A percentile compares a stretch with the other conserved stretches of the same genome.
These are phyloP conservation scores for Dioszegia crocea DNA, from an alignment of 768 basidiomycete genomes.

Conservation along the genomic window DNA sequence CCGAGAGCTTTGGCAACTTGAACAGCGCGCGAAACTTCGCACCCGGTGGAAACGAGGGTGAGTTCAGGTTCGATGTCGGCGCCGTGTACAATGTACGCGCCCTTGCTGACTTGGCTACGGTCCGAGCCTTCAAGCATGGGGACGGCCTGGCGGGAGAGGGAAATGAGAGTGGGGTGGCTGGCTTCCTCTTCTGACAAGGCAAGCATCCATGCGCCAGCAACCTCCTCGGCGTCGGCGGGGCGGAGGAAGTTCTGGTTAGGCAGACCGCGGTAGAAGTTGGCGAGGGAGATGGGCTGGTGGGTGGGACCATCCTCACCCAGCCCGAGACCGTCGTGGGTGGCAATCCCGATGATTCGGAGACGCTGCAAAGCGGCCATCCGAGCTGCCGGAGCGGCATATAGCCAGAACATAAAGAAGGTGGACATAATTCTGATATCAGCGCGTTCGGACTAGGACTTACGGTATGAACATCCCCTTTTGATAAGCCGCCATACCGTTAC, in stretches of 20 bases:
- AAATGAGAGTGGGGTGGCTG: constrained; percentile 32
- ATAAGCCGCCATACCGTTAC: constrained; percentile 46
- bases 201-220: constrained; percentile 38
- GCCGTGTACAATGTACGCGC: constrained; percentile 40
- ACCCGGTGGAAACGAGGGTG: constrained; percentile 43
- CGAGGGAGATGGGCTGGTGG: constrained; percentile 44
- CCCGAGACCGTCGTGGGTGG: constrained; percentile 48
- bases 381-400: constrained; percentile 47
- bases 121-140: constrained; percentile 40
- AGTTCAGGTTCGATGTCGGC: constrained; percentile 27
- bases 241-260: constrained; percentile 46
- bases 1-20: constrained; percentile 35
- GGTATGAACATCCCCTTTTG: constrained; percentile 49
- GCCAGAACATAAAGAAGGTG: constrained; percentile 50
- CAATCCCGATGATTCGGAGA: constrained; percentile 48
- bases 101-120: constrained; percentile 30
- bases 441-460: constrained; percentile 18
- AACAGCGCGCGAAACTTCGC: constrained; percentile 42
- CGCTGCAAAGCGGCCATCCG: constrained; percentile 46
- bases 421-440: constrained; percentile 29
- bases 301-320: constrained; percentile 49
- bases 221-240: constrained; percentile 47
- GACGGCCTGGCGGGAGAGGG: constrained; percentile 42
- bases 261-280: constrained; percentile 40
- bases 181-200: constrained; percentile 26